phyloP scores from a whole-genome alignment of 2,329 filamentous ascomycete species.

The Xylariaceae sp. region DNA sequence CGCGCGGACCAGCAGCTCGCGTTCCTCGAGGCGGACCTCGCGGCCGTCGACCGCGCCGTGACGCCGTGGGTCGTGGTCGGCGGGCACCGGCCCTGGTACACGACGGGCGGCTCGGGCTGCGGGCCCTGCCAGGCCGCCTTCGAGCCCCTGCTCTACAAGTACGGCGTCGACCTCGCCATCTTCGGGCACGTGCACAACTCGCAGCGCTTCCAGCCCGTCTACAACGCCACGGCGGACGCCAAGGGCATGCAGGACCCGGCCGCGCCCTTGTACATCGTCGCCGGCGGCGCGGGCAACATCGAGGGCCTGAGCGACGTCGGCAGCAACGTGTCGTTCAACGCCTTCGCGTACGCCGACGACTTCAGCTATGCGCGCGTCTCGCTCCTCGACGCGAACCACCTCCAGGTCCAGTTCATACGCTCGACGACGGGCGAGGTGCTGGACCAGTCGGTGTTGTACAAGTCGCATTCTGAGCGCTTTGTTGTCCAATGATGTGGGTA shows the following conservation, averaged over 20 bases:
- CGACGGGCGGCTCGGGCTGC: constrained; percentile 47
- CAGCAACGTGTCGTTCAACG: constrained; percentile 49
- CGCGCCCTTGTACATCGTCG: constrained; percentile 60
- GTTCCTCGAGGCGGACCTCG: constrained; percentile 61
- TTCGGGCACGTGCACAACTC: constrained; percentile 66
- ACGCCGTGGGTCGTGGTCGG: constrained; percentile 60
- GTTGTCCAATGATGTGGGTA: constrained; percentile 44
- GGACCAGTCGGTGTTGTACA: constrained; percentile 55
- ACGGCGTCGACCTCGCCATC: constrained; percentile 62
- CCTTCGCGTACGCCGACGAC: constrained; percentile 57
- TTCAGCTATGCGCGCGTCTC: constrained; percentile 58
- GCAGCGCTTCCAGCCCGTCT: constrained; percentile 55
- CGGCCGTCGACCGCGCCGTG: constrained; percentile 59
- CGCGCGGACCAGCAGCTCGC: constrained; percentile 54
- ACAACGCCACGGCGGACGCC: constrained; percentile 45
- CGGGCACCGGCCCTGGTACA: constrained; percentile 56
- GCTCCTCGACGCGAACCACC: constrained; percentile 51
- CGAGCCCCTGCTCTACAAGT: constrained; percentile 58
- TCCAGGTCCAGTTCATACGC: constrained; percentile 58
- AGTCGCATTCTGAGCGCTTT: constrained; percentile 53
- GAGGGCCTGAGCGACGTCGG: constrained; percentile 56
- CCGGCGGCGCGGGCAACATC: constrained; percentile 62
- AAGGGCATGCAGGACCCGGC: constrained; percentile 46
- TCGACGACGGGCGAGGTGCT: constrained; percentile 55
- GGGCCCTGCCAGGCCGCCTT: constrained; percentile 57